Evolutionary conservation across 1,284 basidiomycete genomes (phyloP), one percentile per base, ranked within the genome.

Genomic region (Tylopilus orsonianus): DNA sequence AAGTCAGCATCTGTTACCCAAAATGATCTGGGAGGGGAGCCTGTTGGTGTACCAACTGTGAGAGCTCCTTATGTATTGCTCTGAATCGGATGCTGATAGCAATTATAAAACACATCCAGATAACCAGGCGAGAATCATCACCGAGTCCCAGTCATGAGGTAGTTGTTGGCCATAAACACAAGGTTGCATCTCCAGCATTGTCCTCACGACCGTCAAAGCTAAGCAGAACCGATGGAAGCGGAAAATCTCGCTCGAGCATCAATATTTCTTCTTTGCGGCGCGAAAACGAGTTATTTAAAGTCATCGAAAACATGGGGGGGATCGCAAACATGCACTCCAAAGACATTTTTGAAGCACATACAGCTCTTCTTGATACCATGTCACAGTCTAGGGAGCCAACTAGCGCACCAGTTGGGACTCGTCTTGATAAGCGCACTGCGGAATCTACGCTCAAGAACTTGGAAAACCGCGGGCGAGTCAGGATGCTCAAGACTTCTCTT

Each of bases 251-350:
- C 16, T 59, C 67, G 9, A 77, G 70, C 55, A 72, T 80, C 38
- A 91, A 90, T 55, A 78, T 91, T 13, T 85, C 88, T 12, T 77
- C 83, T 52, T 69, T 87, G 22, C 82, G 88, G 9, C 79, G 89
- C 22, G 86, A 90, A 67, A 89, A 86, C 54, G 89, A 91, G 64
- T 66, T 90, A 36, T 62, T 81, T 39, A 80, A 78, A 26, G 72
- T 90, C 10, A 66, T 91, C 13, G 74, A 81, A 52, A 73, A 71
- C 27, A 68, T 78, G 48, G 82, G 83, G 6, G 87, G 87, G 0
- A 80, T 90, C 27, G 67, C 76, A 29, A 84, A 84, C 57, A 71
- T 77, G 18, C 80, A 81, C 52, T 75, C 77, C 14, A 88, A 81
- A 53, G 84, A 87, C 46, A 77, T 90, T 56, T 77, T 75, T 49